These are phyloP conservation scores for Urostyla sp. DNA, from an alignment of 73 alveolate genomes.

Conservation along the genomic window DNA sequence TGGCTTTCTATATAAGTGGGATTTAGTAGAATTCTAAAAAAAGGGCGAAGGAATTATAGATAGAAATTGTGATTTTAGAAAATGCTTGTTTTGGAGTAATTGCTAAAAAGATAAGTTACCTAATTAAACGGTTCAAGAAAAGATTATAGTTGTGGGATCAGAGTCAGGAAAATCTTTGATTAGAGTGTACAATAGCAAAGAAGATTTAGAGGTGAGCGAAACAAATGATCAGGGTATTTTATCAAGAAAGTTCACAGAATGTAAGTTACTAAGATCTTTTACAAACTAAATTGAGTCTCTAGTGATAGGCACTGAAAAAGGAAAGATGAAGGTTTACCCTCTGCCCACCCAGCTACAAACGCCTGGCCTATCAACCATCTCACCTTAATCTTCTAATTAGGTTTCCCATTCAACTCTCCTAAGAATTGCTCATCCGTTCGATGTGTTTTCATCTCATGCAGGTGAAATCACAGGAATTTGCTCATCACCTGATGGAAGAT, in stretches of 20 bases:
- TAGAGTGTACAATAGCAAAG: conserved; percentile 31
- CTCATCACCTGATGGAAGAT: conserved; percentile 81
- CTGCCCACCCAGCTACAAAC: conserved; percentile 32
- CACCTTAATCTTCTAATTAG: too few relatives aligned
- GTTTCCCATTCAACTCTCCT: too few relatives aligned
- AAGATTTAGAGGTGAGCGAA: not conserved
- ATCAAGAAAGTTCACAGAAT: conserved; percentile 32
- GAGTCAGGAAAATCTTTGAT: conserved; percentile 29
- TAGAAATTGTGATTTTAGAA: conserved; percentile 45
- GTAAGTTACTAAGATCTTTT: conserved; percentile 1
- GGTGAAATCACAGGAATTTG: conserved; percentile 71
- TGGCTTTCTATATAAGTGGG: conserved; percentile 49
- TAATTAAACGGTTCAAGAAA: not conserved
- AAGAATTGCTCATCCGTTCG: conserved; percentile 55
- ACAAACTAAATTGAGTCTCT: conserved; percentile 18
- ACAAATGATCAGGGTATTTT: conserved; percentile 7
- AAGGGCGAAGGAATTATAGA: conserved; percentile 41
- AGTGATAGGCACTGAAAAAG: conserved; percentile 76
- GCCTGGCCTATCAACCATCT: too few relatives aligned
- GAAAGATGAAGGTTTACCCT: conserved; percentile 66
- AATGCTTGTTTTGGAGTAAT: conserved; percentile 12
- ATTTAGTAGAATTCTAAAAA: conserved; percentile 10
- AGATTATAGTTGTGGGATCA: conserved; percentile 51
- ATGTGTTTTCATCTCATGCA: conserved; percentile 66
- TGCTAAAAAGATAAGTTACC: not conserved